Percentiles rank a stretch among this genome's conserved stretches.
Evolutionary conservation across 345 rosid species (phyloP).

Genomic region (Limnanthes douglasii): DNA sequence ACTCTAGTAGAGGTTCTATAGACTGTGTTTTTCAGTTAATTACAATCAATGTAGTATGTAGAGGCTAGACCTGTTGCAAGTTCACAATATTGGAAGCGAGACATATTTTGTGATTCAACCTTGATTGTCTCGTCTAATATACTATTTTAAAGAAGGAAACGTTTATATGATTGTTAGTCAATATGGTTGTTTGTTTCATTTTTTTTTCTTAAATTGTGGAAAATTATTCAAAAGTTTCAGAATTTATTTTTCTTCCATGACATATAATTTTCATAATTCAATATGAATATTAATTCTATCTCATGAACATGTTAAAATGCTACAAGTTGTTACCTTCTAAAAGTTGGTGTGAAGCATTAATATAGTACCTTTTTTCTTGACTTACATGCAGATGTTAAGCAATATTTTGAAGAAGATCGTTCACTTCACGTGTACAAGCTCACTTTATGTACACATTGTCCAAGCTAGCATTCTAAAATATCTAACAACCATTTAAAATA

Average conservation of each 20-base stretch:
- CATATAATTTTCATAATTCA: background rate
- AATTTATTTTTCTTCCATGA: too few relatives aligned
- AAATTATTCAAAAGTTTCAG: too few relatives aligned
- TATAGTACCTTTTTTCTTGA: background rate
- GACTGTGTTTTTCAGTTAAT: too few relatives aligned
- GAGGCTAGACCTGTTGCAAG: background rate
- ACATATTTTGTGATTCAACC: too few relatives aligned
- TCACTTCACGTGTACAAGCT: slow-evolving; percentile 61
- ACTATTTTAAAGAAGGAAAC: too few relatives aligned
- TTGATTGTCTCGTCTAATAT: too few relatives aligned
- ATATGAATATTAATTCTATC: background rate
- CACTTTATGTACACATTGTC: too few relatives aligned
- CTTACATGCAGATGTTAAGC: slow-evolving; percentile 51
- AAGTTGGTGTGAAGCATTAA: background rate
- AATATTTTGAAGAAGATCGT: slow-evolving; percentile 50
- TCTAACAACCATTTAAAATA: slow-evolving; percentile 66
- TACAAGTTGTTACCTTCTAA: too few relatives aligned
- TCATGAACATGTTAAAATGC: background rate
- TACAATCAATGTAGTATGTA: too few relatives aligned
- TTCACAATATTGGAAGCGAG: background rate
- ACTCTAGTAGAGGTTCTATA: background rate
- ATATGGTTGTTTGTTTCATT: background rate
- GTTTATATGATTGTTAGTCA: too few relatives aligned
- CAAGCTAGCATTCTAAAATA: slow-evolving; percentile 75
- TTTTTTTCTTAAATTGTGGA: too few relatives aligned